These are phyloP conservation scores for Phaeosphaeriaceae sp. DNA, from an alignment of 2,329 filamentous ascomycete genomes.

Conservation along the genomic window DNA sequence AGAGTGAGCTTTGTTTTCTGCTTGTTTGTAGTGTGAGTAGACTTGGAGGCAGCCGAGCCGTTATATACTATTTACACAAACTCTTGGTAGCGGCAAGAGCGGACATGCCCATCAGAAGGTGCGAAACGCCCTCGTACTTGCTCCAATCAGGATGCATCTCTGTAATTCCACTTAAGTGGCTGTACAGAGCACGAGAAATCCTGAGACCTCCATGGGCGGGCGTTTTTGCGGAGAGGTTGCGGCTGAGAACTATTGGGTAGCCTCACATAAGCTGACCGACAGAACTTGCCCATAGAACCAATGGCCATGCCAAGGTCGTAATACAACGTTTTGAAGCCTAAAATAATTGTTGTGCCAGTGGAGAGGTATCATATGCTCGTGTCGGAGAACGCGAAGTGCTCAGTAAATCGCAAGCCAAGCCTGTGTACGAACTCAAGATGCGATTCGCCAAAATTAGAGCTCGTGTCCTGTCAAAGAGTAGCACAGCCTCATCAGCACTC, in stretches of 20 bases:
- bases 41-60: neutral
- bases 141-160: neutral
- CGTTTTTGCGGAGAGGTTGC: slow-evolving; percentile 6
- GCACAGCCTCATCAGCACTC: neutral
- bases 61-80: neutral
- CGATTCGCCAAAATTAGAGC: neutral
- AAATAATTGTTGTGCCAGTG: neutral
- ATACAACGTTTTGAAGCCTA: neutral
- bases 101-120: neutral
- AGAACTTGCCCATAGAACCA: slow-evolving; percentile 6
- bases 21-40: neutral
- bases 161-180: neutral
- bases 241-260: slow-evolving; percentile 15
- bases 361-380: neutral
- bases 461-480: neutral
- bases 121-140: neutral
- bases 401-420: neutral
- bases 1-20: neutral
- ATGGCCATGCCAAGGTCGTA: neutral
- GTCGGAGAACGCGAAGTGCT: neutral
- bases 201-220: neutral
- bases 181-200: slow-evolving; percentile 4
- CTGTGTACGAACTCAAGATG: neutral
- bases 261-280: slow-evolving; percentile 19
- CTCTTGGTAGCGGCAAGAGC: neutral